Conservation (phyloP, 441 rosid genomes). For the Rhodomyrtus psidioides region DNA sequence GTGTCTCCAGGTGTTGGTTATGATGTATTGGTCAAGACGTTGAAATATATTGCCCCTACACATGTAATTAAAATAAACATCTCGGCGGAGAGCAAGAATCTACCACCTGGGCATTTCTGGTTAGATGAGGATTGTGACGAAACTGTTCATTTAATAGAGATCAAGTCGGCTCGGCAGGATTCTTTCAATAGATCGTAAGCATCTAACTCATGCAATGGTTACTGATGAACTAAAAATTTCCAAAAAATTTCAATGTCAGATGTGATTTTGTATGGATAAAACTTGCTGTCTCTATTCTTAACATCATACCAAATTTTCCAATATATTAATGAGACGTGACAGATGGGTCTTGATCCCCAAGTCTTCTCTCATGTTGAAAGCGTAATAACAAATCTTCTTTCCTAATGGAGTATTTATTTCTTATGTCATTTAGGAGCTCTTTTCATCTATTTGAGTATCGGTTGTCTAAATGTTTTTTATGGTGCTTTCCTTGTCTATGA, state of each 20-base stretch:
- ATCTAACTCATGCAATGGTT: background rate
- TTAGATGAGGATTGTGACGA: conserved; percentile 27
- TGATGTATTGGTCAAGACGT: conserved; percentile 66
- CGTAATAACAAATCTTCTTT: background rate
- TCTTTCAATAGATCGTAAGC: conserved; percentile 69
- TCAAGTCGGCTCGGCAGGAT: conserved; percentile 54
- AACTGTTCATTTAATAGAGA: conserved; percentile 53
- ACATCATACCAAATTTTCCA: background rate
- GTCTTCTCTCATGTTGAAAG: background rate
- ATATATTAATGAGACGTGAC: background rate
- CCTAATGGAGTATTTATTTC: background rate
- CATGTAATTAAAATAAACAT: conserved; percentile 84
- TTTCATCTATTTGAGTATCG: background rate
- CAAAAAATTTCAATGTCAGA: background rate
- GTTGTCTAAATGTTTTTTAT: background rate
- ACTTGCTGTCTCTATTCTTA: background rate
- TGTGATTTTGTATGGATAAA: background rate
- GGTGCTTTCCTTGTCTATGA: background rate
- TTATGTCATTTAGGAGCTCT: background rate
- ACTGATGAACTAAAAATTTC: background rate
- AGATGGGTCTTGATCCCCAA: background rate
- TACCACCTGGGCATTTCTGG: conserved; percentile 85
- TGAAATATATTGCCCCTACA: conserved; percentile 62
- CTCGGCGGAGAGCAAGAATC: conserved; percentile 53
- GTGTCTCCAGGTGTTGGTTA: conserved; percentile 66